Evolutionary conservation across 257 asterid species (phyloP).

Genomic region (Solanum medicagineum): DNA sequence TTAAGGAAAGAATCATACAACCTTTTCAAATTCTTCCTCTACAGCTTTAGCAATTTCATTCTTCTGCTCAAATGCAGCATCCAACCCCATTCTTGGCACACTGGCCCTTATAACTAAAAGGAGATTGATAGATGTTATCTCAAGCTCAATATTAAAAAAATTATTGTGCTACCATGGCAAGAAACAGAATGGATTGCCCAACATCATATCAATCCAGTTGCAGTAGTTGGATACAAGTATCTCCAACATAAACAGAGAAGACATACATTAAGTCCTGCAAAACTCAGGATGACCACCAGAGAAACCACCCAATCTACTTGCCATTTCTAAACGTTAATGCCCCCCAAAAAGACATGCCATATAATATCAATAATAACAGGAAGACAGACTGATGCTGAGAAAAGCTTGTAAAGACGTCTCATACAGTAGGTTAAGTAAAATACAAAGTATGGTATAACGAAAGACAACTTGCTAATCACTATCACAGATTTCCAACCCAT

Average conservation of each 20-base stretch:
- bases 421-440: background rate
- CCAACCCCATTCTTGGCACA: conserved; percentile 21
- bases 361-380: background rate
- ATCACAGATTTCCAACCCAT: background rate
- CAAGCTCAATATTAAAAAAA: background rate
- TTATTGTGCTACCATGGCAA: background rate
- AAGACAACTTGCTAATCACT: background rate
- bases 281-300: background rate
- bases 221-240: background rate
- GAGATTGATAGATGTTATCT: background rate
- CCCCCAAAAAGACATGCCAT: background rate
- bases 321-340: background rate
- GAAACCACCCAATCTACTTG: background rate
- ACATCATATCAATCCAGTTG: background rate
- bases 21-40: conserved; percentile 32
- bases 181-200: background rate
- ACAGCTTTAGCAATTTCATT: conserved; percentile 29
- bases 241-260: background rate
- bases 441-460: background rate
- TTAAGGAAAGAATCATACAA: background rate
- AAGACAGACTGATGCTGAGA: background rate
- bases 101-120: conserved; percentile 27
- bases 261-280: background rate
- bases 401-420: background rate
- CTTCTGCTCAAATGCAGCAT: conserved; percentile 27